Conservation (phyloP, 2,329 filamentous ascomycete genomes). For the Fusarium sacchari region DNA sequence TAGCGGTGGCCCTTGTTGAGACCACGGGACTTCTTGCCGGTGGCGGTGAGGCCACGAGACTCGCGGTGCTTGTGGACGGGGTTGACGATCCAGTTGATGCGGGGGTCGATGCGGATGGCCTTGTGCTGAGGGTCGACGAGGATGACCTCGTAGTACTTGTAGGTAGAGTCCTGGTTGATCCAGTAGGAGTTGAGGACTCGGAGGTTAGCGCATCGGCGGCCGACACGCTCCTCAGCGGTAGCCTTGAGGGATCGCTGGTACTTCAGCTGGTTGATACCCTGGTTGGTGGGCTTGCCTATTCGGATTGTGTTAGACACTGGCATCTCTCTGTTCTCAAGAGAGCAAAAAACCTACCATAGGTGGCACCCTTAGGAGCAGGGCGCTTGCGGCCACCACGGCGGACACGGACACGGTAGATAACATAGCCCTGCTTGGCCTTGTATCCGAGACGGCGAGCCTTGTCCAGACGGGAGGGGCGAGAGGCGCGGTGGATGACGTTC, state of each 20-base stretch:
- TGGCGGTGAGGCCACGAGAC: slow-evolving; percentile 94
- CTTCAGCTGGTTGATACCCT: slow-evolving; percentile 99
- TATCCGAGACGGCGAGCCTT: slow-evolving; percentile 99
- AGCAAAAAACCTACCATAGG: slow-evolving; percentile 78
- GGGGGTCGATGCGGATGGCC: slow-evolving; percentile 97
- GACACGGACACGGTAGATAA: slow-evolving; percentile 99
- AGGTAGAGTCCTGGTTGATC: slow-evolving; percentile 99
- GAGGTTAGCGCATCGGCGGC: slow-evolving; percentile 98
- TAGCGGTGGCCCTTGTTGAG: slow-evolving; percentile 99
- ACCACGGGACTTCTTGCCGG: slow-evolving; percentile 99
- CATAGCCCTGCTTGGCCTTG: slow-evolving; percentile 99
- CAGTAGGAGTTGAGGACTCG: slow-evolving; percentile 99
- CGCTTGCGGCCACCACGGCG: slow-evolving; percentile 99
- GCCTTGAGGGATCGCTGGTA: slow-evolving; percentile 99
- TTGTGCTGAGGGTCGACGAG: slow-evolving; percentile 99
- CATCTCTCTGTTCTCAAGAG: neutral
- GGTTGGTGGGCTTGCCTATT: slow-evolving; percentile 99
- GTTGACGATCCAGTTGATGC: slow-evolving; percentile 99
- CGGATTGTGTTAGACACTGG: slow-evolving; percentile 34
- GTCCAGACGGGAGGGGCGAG: slow-evolving; percentile 97
- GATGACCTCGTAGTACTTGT: slow-evolving; percentile 99
- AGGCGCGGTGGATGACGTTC: slow-evolving; percentile 99
- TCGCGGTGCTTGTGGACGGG: slow-evolving; percentile 99
- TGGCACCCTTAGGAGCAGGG: slow-evolving; percentile 96
- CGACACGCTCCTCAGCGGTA: slow-evolving; percentile 99